Conservation (phyloP, 2,329 filamentous ascomycete species). For the Mariannaea elegans region DNA sequence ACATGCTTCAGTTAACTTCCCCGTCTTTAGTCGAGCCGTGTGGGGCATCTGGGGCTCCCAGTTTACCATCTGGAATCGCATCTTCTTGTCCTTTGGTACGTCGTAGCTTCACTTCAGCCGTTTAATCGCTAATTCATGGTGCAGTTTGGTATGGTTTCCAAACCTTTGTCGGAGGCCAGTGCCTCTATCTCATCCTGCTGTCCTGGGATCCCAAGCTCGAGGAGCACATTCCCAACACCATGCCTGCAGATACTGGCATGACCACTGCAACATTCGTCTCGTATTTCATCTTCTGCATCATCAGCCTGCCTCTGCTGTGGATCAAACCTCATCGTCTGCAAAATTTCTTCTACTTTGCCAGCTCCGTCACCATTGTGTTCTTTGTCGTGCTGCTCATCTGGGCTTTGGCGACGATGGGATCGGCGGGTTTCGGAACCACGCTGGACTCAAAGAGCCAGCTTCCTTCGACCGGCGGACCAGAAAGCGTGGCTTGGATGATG, state of each 20-base stretch:
- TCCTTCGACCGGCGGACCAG: conserved; percentile 40
- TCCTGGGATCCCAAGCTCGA: conserved; percentile 56
- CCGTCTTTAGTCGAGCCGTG: conserved; percentile 48
- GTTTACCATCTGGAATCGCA: conserved; percentile 53
- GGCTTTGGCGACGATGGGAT: conserved; percentile 54
- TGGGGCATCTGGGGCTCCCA: conserved; percentile 55
- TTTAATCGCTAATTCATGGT: background rate
- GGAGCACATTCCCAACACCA: conserved; percentile 51
- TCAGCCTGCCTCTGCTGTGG: conserved; percentile 55
- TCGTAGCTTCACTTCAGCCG: too few relatives aligned
- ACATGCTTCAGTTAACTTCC: conserved; percentile 45
- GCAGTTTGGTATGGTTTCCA: conserved; percentile 51
- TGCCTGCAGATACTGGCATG: conserved; percentile 52
- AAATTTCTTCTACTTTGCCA: conserved; percentile 52
- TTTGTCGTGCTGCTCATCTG: conserved; percentile 54
- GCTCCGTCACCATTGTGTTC: conserved; percentile 51
- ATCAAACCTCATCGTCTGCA: conserved; percentile 55
- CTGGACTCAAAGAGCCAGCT: conserved; percentile 35
- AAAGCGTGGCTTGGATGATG: conserved; percentile 48
- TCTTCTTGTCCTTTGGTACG: conserved; percentile 52
- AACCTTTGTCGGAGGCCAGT: conserved; percentile 57
- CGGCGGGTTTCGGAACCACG: conserved; percentile 49
- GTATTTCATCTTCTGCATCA: conserved; percentile 55
- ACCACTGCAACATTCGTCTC: conserved; percentile 54
- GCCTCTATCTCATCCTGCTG: conserved; percentile 55